phyloP scores from a whole-genome alignment of 345 rosid genomes.

The Anastatica hierochuntica region DNA sequence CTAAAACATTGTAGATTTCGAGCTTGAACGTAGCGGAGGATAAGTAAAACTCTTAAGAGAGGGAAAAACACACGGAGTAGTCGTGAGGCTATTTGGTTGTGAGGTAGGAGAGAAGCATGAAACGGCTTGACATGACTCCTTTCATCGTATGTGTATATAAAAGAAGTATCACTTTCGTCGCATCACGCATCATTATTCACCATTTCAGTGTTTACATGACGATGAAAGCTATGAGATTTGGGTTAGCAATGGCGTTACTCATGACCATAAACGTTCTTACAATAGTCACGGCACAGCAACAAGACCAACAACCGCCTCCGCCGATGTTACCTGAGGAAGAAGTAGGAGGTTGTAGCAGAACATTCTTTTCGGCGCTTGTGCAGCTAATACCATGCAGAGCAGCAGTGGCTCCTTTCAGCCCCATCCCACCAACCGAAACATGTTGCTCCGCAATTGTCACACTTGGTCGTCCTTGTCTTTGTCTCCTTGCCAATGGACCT shows the following conservation, averaged over 20 bases:
- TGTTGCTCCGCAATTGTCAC: constrained; percentile 73
- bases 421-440: constrained; percentile 58
- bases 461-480: constrained; percentile 80
- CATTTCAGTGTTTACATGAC: neutral
- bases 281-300: constrained; percentile 23
- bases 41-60: no score
- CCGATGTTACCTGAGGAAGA: constrained; percentile 25
- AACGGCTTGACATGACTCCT: constrained; percentile 13
- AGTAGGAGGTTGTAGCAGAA: constrained; percentile 44
- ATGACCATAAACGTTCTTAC: constrained; percentile 5
- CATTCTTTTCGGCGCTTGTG: constrained; percentile 70
- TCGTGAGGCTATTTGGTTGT: constrained; percentile 13
- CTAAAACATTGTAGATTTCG: no score
- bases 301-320: constrained; percentile 20
- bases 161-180: neutral
- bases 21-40: no score
- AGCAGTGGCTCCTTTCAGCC: constrained; percentile 74
- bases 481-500: constrained; percentile 63
- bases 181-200: no score
- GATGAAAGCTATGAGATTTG: constrained; percentile 5
- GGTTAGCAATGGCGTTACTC: neutral
- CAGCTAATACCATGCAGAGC: constrained; percentile 88
- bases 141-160: neutral
- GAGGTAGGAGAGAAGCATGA: constrained; percentile 20
- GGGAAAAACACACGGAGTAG: constrained; percentile 8